Evolutionary conservation across 306 rosid species (phyloP).

Genomic region (Citrullus colocynthis): DNA sequence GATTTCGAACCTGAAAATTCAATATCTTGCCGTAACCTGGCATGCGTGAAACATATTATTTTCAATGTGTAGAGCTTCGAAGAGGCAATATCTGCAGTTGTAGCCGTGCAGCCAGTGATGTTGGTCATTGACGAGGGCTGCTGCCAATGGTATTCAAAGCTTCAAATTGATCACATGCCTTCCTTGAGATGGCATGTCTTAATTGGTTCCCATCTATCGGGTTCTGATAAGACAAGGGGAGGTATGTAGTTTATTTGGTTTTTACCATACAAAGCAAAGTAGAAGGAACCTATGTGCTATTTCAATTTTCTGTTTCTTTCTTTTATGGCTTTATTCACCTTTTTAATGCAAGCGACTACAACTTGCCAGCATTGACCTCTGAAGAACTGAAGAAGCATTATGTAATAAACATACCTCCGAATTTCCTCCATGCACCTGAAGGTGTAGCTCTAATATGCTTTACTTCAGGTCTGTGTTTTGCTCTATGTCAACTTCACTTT

Average conservation of each 20-base stretch:
- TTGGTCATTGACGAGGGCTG: constrained; percentile 58
- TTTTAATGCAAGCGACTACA: background rate
- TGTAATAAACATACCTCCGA: constrained; percentile 15
- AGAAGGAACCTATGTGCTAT: background rate
- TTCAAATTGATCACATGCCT: constrained; percentile 31
- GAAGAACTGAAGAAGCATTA: constrained; percentile 40
- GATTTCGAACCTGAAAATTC: background rate
- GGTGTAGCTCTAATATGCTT: constrained; percentile 63
- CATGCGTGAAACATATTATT: background rate
- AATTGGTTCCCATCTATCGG: constrained; percentile 34
- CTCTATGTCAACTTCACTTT: background rate
- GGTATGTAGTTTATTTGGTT: constrained; percentile 19
- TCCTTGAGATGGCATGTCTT: constrained; percentile 54
- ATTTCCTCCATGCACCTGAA: constrained; percentile 55
- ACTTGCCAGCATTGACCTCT: constrained; percentile 34
- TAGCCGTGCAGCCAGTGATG: constrained; percentile 54
- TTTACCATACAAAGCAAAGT: background rate
- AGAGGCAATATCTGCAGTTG: constrained; percentile 62
- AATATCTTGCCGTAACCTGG: background rate
- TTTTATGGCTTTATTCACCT: constrained; percentile 3
- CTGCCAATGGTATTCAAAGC: constrained; percentile 38
- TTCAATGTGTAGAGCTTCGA: constrained; percentile 40
- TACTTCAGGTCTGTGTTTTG: constrained; percentile 61
- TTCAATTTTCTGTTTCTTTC: background rate
- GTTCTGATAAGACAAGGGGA: constrained; percentile 18